These are phyloP conservation scores for Microascus cirrosus DNA, from an alignment of 2,329 filamentous ascomycete species.

Conservation along the genomic window DNA sequence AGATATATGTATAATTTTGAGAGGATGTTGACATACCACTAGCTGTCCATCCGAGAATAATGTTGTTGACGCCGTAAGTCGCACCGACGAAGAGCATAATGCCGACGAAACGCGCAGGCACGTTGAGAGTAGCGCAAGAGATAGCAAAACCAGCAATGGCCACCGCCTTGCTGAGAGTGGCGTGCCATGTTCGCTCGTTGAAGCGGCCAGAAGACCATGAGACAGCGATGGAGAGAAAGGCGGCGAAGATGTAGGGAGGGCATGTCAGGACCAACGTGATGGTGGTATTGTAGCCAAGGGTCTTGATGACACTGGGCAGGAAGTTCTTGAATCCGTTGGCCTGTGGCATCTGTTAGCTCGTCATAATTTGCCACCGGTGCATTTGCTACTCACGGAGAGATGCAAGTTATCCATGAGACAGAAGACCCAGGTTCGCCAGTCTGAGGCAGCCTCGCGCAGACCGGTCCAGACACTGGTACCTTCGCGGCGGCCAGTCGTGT, in stretches of 20 bases:
- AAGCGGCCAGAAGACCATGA: conserved; percentile 23
- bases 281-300: not conserved
- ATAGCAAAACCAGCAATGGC: conserved; percentile 26
- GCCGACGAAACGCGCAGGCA: not conserved
- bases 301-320: conserved; percentile 10
- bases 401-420: conserved; percentile 20
- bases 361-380: no score
- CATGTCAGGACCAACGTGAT: not conserved
- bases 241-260: not conserved
- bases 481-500: not conserved
- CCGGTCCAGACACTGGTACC: not conserved
- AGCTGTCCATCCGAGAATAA: conserved; percentile 31
- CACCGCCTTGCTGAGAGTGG: conserved; percentile 24
- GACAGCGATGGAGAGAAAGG: conserved; percentile 7
- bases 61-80: conserved; percentile 27
- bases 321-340: conserved; percentile 20
- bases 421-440: conserved; percentile 36
- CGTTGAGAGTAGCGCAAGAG: conserved; percentile 4
- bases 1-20: no score
- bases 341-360: no score
- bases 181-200: conserved; percentile 31
- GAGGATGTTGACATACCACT: no score
- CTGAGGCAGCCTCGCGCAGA: conserved; percentile 10
- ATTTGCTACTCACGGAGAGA: no score
- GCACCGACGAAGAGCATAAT: conserved; percentile 26